A percentile compares a stretch with the other conserved stretches of the same genome.
Conservation (phyloP, 148 eudicot species). For the Cornus controversa region DNA sequence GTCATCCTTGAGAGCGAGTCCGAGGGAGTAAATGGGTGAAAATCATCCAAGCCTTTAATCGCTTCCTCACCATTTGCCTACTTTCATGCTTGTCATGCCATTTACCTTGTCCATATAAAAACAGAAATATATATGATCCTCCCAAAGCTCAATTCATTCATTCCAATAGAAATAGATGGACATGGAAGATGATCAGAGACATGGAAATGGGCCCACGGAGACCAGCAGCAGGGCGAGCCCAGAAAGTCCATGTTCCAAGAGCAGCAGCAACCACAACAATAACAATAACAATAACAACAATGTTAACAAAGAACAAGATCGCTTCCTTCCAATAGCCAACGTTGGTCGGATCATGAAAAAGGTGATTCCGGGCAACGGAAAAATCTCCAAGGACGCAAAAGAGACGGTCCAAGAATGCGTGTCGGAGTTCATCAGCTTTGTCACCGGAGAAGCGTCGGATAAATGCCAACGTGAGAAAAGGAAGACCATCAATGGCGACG, state of each 20-base stretch:
- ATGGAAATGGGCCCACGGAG: slow-evolving; percentile 20
- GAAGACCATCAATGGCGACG: no score
- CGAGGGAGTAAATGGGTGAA: slow-evolving; percentile 25
- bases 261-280: slow-evolving; percentile 14
- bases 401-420: no score
- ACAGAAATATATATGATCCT: neutral
- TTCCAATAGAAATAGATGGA: slow-evolving; percentile 17
- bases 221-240: no score
- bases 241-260: slow-evolving; percentile 36
- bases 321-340: no score
- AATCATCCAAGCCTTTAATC: slow-evolving; percentile 23
- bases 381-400: no score
- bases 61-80: slow-evolving; percentile 47
- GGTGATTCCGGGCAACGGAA: no score
- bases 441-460: no score
- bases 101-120: slow-evolving; percentile 22
- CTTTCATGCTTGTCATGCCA: slow-evolving; percentile 42
- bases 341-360: no score
- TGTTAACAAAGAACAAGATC: no score
- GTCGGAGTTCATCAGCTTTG: no score
- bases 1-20: slow-evolving; percentile 47
- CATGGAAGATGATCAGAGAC: slow-evolving; percentile 50
- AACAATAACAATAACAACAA: no score
- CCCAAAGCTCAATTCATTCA: neutral
- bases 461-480: no score